Conservation (phyloP, 768 basidiomycete species). For the Rhodosporidiobolus sp. region DNA sequence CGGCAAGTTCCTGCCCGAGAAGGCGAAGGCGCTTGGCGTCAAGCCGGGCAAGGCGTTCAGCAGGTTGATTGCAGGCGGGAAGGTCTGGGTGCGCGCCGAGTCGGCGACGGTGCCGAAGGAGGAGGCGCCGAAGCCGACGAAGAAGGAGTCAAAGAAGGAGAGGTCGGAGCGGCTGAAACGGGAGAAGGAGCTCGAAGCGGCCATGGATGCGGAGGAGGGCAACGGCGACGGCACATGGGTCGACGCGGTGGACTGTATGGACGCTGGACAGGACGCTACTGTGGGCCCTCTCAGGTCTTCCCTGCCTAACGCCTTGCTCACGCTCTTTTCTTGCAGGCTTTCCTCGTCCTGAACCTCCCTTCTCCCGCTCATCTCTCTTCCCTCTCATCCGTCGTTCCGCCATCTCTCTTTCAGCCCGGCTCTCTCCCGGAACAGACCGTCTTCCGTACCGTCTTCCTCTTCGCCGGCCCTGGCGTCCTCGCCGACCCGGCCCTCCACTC, state of each 20-base stretch:
- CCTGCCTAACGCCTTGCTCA: too few species aligned
- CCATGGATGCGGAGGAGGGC: constrained; percentile 8
- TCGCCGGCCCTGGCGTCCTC: constrained; percentile 68
- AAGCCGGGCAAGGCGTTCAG: constrained; percentile 59
- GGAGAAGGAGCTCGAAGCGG: constrained; percentile 1
- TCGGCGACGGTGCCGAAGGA: constrained; percentile 37
- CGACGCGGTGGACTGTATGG: constrained; percentile 46
- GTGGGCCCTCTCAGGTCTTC: constrained; percentile 39
- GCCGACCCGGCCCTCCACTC: constrained; percentile 61
- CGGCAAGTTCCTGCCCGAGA: constrained; percentile 69
- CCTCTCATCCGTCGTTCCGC: not conserved
- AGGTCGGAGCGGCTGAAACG: constrained; percentile 1
- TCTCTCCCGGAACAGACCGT: constrained; percentile 53
- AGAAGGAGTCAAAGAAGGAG: constrained; percentile 29
- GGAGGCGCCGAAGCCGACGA: constrained; percentile 48
- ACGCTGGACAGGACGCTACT: constrained; percentile 43
- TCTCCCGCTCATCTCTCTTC: constrained; percentile 47
- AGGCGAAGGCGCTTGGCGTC: constrained; percentile 65
- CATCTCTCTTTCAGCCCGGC: constrained; percentile 56
- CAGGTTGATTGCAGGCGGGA: constrained; percentile 63
- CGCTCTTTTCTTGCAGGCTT: constrained; percentile 51
- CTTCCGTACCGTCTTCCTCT: constrained; percentile 59
- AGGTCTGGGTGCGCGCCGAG: constrained; percentile 48
- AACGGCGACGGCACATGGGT: constrained; percentile 43
- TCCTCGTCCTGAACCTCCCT: constrained; percentile 72